Evolutionary conservation across 177 flowering plant species (phyloP).

Genomic region (Telopea speciosissima): DNA sequence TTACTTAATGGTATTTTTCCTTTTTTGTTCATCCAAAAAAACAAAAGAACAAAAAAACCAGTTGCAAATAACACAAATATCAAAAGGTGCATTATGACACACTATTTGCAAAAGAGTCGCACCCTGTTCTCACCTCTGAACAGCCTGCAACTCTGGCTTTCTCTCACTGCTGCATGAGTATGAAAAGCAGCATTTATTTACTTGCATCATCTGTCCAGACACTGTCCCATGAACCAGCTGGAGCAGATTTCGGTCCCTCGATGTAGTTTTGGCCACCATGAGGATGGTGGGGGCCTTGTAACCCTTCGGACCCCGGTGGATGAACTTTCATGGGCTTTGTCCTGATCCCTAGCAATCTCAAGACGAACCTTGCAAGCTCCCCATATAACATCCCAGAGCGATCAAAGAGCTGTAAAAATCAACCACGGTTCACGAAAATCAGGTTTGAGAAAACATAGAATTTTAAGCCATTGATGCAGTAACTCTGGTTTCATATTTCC

Average conservation of each 20-base stretch:
- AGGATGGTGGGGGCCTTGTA: slow-evolving; percentile 33
- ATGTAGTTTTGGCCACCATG: slow-evolving; percentile 33
- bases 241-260: slow-evolving; percentile 52
- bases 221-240: slow-evolving; percentile 48
- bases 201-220: slow-evolving; percentile 41
- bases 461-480: neutral
- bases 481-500: neutral
- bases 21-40: too few relatives aligned
- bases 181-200: too few relatives aligned
- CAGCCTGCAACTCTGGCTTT: neutral
- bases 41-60: too few relatives aligned
- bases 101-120: neutral
- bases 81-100: too few relatives aligned
- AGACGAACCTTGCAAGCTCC: slow-evolving; percentile 88
- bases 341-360: slow-evolving; percentile 68
- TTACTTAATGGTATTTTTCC: too few relatives aligned
- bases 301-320: slow-evolving; percentile 40
- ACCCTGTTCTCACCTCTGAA: slow-evolving; percentile 2
- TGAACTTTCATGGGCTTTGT: slow-evolving; percentile 51
- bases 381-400: slow-evolving; percentile 84
- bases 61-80: too few relatives aligned
- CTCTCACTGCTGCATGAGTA: too few relatives aligned
- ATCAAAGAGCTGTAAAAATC: slow-evolving; percentile 67
- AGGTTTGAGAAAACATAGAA: too few relatives aligned
- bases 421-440: neutral